Percentiles rank a stretch among this genome's conserved stretches.
These are phyloP conservation scores for Dryadomyces sulphureus DNA, from an alignment of 2,329 filamentous ascomycete genomes.

Conservation along the genomic window DNA sequence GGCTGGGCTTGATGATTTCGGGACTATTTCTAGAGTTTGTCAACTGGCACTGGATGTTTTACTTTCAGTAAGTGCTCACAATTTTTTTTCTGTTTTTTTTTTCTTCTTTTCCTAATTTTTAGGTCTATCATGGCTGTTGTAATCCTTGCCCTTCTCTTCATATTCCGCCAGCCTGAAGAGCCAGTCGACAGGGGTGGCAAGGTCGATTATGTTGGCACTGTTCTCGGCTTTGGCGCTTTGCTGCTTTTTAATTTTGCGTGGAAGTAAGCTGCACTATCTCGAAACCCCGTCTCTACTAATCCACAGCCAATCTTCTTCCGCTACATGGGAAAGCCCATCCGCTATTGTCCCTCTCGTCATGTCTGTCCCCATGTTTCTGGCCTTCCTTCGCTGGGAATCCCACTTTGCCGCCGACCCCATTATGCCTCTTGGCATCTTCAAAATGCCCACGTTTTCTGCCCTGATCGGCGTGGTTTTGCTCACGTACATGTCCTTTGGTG, in stretches of 20 bases:
- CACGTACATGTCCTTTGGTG: conserved; percentile 11
- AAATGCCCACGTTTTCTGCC: conserved; percentile 6
- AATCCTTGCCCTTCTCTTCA: conserved; percentile 8
- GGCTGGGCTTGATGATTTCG: conserved; percentile 23
- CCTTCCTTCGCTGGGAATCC: conserved; percentile 9
- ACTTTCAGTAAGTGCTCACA: background rate
- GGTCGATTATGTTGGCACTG: conserved; percentile 8
- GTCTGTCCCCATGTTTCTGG: conserved; percentile 7
- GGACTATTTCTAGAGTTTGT: conserved; percentile 21
- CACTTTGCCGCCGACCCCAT: conserved; percentile 7
- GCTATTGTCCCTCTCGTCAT: conserved; percentile 7
- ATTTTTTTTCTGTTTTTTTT: background rate
- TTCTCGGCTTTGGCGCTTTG: conserved; percentile 6
- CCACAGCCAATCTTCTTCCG: conserved; percentile 6
- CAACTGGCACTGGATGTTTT: conserved; percentile 25
- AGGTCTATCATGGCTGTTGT: conserved; percentile 6
- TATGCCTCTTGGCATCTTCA: conserved; percentile 11
- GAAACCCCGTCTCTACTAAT: conserved; percentile 6
- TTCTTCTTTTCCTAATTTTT: background rate
- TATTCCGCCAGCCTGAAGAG: conserved; percentile 14
- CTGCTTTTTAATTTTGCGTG: conserved; percentile 9
- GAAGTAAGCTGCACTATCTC: conserved; percentile 11
- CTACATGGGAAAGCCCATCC: conserved; percentile 6
- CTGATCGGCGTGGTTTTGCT: conserved; percentile 9
- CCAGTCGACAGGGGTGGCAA: conserved; percentile 7